Evolutionary conservation across 2,329 filamentous ascomycete species (phyloP), one percentile per base, ranked within the genome.

Genomic region (Sporothrix euskadiensis): DNA sequence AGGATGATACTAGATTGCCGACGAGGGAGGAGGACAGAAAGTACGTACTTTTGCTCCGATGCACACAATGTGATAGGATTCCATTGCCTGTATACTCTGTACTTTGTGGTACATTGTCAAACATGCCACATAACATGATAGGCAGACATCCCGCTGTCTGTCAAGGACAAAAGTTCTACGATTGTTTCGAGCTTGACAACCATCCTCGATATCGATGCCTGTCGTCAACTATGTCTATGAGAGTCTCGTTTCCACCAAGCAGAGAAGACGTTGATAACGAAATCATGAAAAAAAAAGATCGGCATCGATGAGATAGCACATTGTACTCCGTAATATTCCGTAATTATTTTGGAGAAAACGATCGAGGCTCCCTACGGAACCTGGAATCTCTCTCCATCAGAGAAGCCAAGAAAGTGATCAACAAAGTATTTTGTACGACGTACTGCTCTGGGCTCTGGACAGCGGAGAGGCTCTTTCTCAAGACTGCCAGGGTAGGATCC

Each of bases 381-480:
- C 26, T 44, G 44, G 44, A 49, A 49, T 32, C n/a, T 49, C 41
- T 69, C 47, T 69, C 19, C 44, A 69, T 54, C 47, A 14, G 44
- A 26, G 16, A 63, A 30, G 65, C 65, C 65, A 69, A 69, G 65
- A 52, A 69, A 69, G 30, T 69, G 65, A 69, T 69, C 65, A 69
- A n/a, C 65, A 69, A 44, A 6, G 16, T 26, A 22, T 10, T 22
- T 22, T 35, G 35, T 35, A 35, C 35, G 1, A 1, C 35, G 10
- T 6, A 44, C 12, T 56, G 22, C 30, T 22, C 52, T 56, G 52
- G n/a, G 59, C 30, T 68, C 63, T 47, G 63, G 26, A 49, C 63
- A 68, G 63, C 32, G 63, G 56, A 39, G 16, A 59, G 7, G 7
- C 22, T 19, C 14, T 49, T 49, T 19, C 14, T 14, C 47, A n/a